Evolutionary conservation across 768 basidiomycete species (phyloP).

Genomic region (Amylocystis lapponica): DNA sequence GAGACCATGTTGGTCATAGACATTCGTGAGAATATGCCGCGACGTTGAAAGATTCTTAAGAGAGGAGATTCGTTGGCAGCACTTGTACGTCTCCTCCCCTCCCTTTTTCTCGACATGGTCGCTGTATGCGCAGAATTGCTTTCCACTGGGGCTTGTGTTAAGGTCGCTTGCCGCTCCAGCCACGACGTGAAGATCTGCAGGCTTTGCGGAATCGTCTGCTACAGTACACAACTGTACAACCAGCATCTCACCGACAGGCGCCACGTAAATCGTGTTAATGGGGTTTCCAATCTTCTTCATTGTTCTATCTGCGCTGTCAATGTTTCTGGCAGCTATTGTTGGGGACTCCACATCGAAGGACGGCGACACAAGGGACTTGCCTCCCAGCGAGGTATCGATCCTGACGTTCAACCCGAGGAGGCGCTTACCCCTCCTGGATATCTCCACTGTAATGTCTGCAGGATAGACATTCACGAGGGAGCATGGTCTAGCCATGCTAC

Average conservation of each 20-base stretch:
- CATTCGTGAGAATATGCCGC: too few relatives aligned
- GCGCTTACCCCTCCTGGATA: constrained; percentile 22
- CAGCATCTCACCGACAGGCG: constrained; percentile 6
- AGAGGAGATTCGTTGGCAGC: too few relatives aligned
- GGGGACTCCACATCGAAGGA: neutral
- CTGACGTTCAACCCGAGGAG: constrained; percentile 25
- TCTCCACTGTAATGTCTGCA: constrained; percentile 27
- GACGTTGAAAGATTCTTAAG: too few relatives aligned
- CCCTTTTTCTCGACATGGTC: too few relatives aligned
- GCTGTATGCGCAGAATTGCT: constrained; percentile 1
- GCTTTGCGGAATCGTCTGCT: constrained; percentile 14
- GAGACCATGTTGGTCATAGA: too few relatives aligned
- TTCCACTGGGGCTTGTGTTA: constrained; percentile 8
- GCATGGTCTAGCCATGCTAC: constrained; percentile 32
- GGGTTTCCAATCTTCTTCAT: neutral
- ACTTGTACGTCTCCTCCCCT: too few relatives aligned
- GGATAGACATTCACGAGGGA: constrained; percentile 20
- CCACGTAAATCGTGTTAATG: constrained; percentile 4
- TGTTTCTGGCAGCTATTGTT: neutral
- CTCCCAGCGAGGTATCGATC: neutral
- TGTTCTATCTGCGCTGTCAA: constrained; percentile 9
- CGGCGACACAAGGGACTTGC: neutral
- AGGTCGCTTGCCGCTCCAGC: constrained; percentile 6
- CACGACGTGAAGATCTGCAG: constrained; percentile 20
- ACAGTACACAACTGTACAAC: neutral